These are phyloP conservation scores for Nicotiana benthamiana DNA, from an alignment of 257 asterid genomes.

Conservation along the genomic window DNA sequence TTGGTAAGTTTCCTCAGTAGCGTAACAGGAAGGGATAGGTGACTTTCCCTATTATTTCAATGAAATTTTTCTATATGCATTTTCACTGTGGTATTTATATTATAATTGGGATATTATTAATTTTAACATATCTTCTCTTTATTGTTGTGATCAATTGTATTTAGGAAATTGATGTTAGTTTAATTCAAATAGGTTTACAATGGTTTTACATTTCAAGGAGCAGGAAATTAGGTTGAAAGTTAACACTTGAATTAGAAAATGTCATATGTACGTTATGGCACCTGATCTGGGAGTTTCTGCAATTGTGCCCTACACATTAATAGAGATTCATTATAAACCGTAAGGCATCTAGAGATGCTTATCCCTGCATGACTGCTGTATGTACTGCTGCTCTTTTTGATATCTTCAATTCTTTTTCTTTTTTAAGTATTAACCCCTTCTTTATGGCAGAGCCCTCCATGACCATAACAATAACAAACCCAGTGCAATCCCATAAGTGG, in stretches of 20 bases:
- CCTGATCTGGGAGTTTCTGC: background rate
- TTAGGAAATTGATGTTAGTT: background rate
- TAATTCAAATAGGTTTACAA: background rate
- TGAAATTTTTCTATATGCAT: background rate
- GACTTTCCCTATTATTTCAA: background rate
- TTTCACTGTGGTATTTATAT: background rate
- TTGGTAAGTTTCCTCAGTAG: slow-evolving; percentile 38
- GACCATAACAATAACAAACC: too few species aligned
- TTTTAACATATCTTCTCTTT: background rate
- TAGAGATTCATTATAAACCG: background rate
- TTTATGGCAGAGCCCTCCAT: too few species aligned
- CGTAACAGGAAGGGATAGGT: background rate
- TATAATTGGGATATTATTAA: background rate
- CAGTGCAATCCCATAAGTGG: too few species aligned
- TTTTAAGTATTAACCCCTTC: background rate
- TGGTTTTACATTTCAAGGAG: background rate
- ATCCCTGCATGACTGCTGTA: background rate
- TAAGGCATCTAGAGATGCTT: background rate
- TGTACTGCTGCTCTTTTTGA: background rate
- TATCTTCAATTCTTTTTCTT: background rate
- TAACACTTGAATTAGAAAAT: background rate
- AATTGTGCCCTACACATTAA: background rate
- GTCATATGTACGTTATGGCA: background rate
- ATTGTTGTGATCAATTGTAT: background rate
- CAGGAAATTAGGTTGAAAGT: background rate